A percentile compares a stretch with the other conserved stretches of the same genome.
These are phyloP conservation scores for Annulohypoxylon stygium DNA, from an alignment of 495 filamentous ascomycete species.

Conservation along the genomic window DNA sequence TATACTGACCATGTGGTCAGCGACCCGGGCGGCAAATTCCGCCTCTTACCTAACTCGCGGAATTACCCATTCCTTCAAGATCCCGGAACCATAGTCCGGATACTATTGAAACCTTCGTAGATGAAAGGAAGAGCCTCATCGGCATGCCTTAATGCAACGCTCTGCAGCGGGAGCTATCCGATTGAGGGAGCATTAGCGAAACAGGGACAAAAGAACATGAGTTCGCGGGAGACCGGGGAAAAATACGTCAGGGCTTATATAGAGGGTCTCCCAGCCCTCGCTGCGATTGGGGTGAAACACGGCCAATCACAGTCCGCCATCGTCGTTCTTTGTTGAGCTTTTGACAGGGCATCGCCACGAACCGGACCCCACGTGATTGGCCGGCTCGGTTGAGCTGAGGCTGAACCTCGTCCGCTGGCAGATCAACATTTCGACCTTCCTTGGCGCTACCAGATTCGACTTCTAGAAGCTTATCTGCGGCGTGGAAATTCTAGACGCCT, in stretches of 20 bases:
- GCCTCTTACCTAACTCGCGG: background rate
- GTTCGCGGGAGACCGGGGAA: background rate
- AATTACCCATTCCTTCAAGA: background rate
- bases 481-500: background rate
- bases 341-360: slow-evolving; percentile 30
- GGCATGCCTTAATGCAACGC: background rate
- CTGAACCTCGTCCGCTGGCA: slow-evolving; percentile 20
- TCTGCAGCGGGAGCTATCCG: background rate
- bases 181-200: background rate
- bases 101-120: background rate
- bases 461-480: slow-evolving; percentile 7
- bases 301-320: slow-evolving; percentile 25
- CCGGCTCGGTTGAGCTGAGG: slow-evolving; percentile 27
- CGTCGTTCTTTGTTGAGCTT: background rate
- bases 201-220: slow-evolving; percentile 4
- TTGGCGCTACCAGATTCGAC: slow-evolving; percentile 5
- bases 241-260: background rate
- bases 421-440: slow-evolving; percentile 25
- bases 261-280: slow-evolving; percentile 3
- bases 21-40: background rate
- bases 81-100: background rate
- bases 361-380: slow-evolving; percentile 23
- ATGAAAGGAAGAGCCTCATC: slow-evolving; percentile 6
- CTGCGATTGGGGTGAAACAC: background rate
- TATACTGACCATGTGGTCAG: background rate